These are phyloP conservation scores for Setaria italica DNA, from an alignment of 202 grass and related monocot species.

Conservation along the genomic window DNA sequence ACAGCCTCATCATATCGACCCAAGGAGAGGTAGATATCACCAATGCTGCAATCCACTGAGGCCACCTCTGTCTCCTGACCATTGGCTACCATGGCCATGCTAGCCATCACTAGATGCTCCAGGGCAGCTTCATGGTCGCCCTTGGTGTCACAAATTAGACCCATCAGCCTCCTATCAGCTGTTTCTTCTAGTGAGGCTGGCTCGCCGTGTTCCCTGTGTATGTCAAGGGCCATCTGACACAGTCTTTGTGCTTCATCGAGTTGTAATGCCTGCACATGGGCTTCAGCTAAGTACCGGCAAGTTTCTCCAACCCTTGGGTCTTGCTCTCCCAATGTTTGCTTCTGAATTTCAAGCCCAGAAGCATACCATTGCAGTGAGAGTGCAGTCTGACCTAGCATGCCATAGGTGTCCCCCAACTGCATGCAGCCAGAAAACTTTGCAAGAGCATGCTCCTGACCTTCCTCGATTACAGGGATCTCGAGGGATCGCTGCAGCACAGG, in stretches of 20 bases:
- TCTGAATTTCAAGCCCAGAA: slow-evolving; percentile 86
- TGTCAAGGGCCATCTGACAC: slow-evolving; percentile 89
- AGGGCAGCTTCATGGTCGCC: slow-evolving; percentile 91
- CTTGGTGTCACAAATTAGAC: slow-evolving; percentile 93
- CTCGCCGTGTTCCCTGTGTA: slow-evolving; percentile 77
- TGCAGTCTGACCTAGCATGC: slow-evolving; percentile 90
- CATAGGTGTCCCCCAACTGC: slow-evolving; percentile 92
- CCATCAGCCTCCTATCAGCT: slow-evolving; percentile 95
- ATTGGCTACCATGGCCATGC: slow-evolving; percentile 91
- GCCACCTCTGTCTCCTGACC: slow-evolving; percentile 96
- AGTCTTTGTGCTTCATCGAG: slow-evolving; percentile 82
- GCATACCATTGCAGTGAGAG: slow-evolving; percentile 84
- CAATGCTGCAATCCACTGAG: slow-evolving; percentile 95
- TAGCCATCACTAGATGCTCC: slow-evolving; percentile 87
- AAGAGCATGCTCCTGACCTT: slow-evolving; percentile 89
- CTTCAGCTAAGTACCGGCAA: slow-evolving; percentile 91
- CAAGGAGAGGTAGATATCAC: slow-evolving; percentile 96
- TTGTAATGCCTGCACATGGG: slow-evolving; percentile 92
- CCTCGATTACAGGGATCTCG: slow-evolving; percentile 84
- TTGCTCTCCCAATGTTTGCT: slow-evolving; percentile 77
- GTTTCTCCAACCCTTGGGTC: slow-evolving; percentile 97
- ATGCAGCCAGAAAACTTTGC: slow-evolving; percentile 99
- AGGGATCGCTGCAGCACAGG: slow-evolving; percentile 84
- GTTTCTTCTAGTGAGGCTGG: slow-evolving; percentile 84
- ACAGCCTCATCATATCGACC: slow-evolving; percentile 95